A percentile compares a stretch with the other conserved stretches of the same genome.
phyloP scores from a whole-genome alignment of 2,329 filamentous ascomycete genomes.

The Grosmannia serpens region DNA sequence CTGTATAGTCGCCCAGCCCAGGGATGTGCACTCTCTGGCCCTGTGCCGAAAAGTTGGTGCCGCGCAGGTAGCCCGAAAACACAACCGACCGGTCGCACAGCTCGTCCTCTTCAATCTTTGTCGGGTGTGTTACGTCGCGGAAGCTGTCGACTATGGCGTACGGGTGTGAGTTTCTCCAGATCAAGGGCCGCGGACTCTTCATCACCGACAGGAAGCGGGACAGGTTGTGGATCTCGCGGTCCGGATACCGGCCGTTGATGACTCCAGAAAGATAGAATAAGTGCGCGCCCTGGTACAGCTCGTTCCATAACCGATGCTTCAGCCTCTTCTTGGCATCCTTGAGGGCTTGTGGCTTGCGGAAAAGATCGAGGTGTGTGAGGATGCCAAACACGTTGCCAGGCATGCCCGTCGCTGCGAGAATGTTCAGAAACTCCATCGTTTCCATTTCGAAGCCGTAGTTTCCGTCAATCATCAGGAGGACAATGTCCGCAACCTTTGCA shows the following conservation, averaged over 20 bases:
- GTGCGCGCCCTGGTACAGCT: slow-evolving; percentile 93
- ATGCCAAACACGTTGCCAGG: slow-evolving; percentile 97
- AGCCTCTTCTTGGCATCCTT: slow-evolving; percentile 92
- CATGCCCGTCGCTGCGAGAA: slow-evolving; percentile 90
- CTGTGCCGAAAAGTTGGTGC: slow-evolving; percentile 82
- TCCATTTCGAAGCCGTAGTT: slow-evolving; percentile 99
- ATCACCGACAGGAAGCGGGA: slow-evolving; percentile 94
- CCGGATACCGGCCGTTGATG: slow-evolving; percentile 91
- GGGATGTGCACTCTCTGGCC: slow-evolving; percentile 85
- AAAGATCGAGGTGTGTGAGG: slow-evolving; percentile 89
- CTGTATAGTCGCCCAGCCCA: slow-evolving; percentile 78
- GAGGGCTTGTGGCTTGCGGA: slow-evolving; percentile 83
- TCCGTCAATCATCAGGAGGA: slow-evolving; percentile 94
- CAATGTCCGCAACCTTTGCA: slow-evolving; percentile 94
- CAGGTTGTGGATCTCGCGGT: slow-evolving; percentile 90
- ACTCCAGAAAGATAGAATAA: slow-evolving; percentile 95
- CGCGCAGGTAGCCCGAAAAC: slow-evolving; percentile 84
- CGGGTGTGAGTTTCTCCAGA: slow-evolving; percentile 94
- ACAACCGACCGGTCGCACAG: slow-evolving; percentile 88
- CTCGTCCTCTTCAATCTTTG: slow-evolving; percentile 73
- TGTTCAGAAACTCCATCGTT: slow-evolving; percentile 98
- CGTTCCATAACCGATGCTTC: slow-evolving; percentile 93
- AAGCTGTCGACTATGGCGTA: slow-evolving; percentile 92
- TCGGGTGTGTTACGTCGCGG: slow-evolving; percentile 88
- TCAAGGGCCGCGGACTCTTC: slow-evolving; percentile 94